Evolutionary conservation across 495 filamentous ascomycete species (phyloP), one percentile per base, ranked within the genome.

Genomic region (Opeltia flavorubescens): DNA sequence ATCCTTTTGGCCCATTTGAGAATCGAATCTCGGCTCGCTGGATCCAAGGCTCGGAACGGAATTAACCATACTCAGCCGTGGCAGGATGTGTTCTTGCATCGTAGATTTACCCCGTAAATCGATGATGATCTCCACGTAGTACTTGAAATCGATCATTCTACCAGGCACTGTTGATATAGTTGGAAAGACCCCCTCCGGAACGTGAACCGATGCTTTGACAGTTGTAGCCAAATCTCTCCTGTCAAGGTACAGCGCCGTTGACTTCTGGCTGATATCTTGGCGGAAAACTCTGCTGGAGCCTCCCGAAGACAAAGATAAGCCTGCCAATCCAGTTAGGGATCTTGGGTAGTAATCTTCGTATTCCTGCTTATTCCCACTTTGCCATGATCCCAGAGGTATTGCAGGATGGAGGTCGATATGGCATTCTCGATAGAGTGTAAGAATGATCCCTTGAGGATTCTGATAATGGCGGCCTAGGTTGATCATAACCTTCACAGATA

Each of bases 161-260:
- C 89, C 86, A 0, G 91, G 91, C 3, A 94, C 86, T 46, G 76
- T 79, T 11, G 76, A 80, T 49, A 98, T 95, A 5, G 89, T 94
- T 2, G 91, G 89, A 54, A 98, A 98, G 0, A 78, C 77, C 52
- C 95, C 87, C 50, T 89, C 86, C 0, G 91, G 91, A 20, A 95
- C 77, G 43, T 86, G 76, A 2, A 98, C 76, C 15, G 81, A 84
- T 2, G 86, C 81, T 20, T 77, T 87, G 41, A 96, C 72, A 43
- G 78, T 76, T 0, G 85, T 74, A 15, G 77, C 80, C 47, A 95
- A 71, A n/a, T 76, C 84, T 13, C 61, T 65, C 1, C 86, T 88
- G 52, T 96, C 81, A 21, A 96, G 75, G 38, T 93, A 83, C 24
- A 98, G 66, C 4, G 93, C 88, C 5, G 81, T 78, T 53, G 93